Evolutionary conservation across 2,329 filamentous ascomycete species (phyloP).

Genomic region (Pseudogymnoascus sp.): DNA sequence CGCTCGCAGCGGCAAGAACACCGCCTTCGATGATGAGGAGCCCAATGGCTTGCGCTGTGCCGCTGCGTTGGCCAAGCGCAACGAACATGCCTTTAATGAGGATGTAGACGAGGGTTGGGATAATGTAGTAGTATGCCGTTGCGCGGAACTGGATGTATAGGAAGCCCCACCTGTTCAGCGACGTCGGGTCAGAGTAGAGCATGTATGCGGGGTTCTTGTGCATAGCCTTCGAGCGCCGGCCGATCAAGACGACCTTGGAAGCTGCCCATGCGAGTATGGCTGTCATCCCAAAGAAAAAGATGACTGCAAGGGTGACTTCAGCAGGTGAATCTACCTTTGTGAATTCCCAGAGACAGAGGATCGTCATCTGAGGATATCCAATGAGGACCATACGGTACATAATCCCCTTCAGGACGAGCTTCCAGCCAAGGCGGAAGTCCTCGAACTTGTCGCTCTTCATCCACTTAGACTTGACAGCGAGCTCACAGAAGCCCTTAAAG

Average conservation of each 20-base stretch:
- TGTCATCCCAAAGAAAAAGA: slow-evolving; percentile 78
- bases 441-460: slow-evolving; percentile 81
- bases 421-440: slow-evolving; percentile 92
- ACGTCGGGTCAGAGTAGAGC: slow-evolving; percentile 88
- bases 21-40: slow-evolving; percentile 75
- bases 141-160: slow-evolving; percentile 95
- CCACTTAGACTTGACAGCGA: slow-evolving; percentile 63
- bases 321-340: slow-evolving; percentile 78
- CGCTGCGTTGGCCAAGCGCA: slow-evolving; percentile 64
- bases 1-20: slow-evolving; percentile 66
- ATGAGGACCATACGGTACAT: slow-evolving; percentile 85
- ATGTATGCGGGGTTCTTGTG: slow-evolving; percentile 97
- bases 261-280: slow-evolving; percentile 76
- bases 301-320: slow-evolving; percentile 76
- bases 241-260: slow-evolving; percentile 81
- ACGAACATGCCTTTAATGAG: slow-evolving; percentile 88
- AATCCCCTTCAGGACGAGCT: slow-evolving; percentile 84
- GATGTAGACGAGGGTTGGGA: slow-evolving; percentile 68
- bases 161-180: slow-evolving; percentile 96
- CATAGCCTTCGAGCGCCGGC: slow-evolving; percentile 78
- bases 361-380: slow-evolving; percentile 82
- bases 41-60: slow-evolving; percentile 69
- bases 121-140: slow-evolving; percentile 90
- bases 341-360: slow-evolving; percentile 90
- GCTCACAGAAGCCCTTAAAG: slow-evolving; percentile 76